Evolutionary conservation across 768 basidiomycete genomes (phyloP), one percentile per base, ranked within the genome.

Genomic region (Boletus vinaceobasis): DNA sequence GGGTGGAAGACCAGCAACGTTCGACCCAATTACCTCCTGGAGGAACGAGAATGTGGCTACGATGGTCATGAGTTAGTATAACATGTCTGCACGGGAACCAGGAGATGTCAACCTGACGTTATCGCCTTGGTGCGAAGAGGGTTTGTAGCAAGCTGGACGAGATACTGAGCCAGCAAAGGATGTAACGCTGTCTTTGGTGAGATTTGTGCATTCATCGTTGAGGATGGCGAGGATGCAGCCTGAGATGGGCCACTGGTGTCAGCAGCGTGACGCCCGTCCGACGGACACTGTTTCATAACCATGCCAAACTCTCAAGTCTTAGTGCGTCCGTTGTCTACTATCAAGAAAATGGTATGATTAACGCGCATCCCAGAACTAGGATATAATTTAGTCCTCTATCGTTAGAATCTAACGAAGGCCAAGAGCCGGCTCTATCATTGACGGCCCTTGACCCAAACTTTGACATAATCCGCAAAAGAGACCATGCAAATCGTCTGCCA

Each of bases 401-500:
- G 49, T 39, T 53, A 44, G 44, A 45, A 32, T 59, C 32, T 33
- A 56, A 47, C 19, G 17, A 37, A 37, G 44, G 37, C 46, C 42
- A 44, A 17, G 17, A 19, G 23, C 23, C 23, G 23, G 23, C 48
- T 50, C 48, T 48, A 52, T 70, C 57, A 65, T 50, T 69, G 53
- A 51, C 58, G 57, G 23, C 71, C 75, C 65, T 84, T 84, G n/a
- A 85, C 79, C 84, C 91, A 93, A 53, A 75, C 79, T 71, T 94
- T 96, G 60, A 98, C 94, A 67, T 94, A 94, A 74, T 98, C 95
- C 19, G 95, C 94, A 60, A 98, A 88, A 21, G 92, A 94, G 62
- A 98, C 96, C 96, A 99, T 99, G 80, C 97, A 99, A 62, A 98
- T 80, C 7, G 93, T 97, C 74, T 97, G 93, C 93, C 93, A 97